Evolutionary conservation across 2,329 filamentous ascomycete species (phyloP).

Genomic region (Trichophyton equinum): DNA sequence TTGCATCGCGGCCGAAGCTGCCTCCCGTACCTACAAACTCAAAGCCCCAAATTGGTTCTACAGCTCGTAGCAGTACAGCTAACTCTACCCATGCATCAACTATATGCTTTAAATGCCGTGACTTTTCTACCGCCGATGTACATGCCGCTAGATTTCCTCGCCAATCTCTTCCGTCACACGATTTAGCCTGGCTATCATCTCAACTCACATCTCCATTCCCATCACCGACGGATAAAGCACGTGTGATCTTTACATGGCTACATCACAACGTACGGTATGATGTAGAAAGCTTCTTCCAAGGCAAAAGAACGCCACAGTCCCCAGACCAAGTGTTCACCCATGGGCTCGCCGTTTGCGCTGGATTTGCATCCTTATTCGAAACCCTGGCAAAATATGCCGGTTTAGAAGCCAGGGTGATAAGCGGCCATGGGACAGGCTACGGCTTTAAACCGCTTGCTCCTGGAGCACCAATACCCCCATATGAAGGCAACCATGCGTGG

Average conservation of each 20-base stretch:
- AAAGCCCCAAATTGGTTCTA: constrained; percentile 22
- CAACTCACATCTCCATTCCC: constrained; percentile 67
- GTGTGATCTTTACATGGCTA: constrained; percentile 87
- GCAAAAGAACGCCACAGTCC: constrained; percentile 52
- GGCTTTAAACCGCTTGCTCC: constrained; percentile 53
- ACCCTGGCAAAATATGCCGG: constrained; percentile 68
- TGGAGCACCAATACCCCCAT: constrained; percentile 53
- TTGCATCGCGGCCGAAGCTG: constrained; percentile 10
- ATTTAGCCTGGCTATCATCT: constrained; percentile 61
- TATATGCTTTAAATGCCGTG: constrained; percentile 65
- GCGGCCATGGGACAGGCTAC: constrained; percentile 76
- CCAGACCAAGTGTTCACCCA: constrained; percentile 61
- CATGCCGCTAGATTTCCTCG: constrained; percentile 68
- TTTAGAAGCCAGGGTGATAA: constrained; percentile 60
- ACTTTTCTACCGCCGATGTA: constrained; percentile 70
- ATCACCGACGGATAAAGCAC: constrained; percentile 78
- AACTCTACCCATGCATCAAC: background rate
- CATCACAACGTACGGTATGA: constrained; percentile 91
- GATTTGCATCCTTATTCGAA: constrained; percentile 73
- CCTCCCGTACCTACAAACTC: constrained; percentile 38
- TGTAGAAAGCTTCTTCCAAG: constrained; percentile 62
- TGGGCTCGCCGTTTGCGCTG: constrained; percentile 80
- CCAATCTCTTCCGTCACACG: constrained; percentile 54
- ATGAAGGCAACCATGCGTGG: constrained; percentile 67
- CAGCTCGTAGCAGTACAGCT: background rate